Evolutionary conservation across 2,329 filamentous ascomycete species (phyloP).

Genomic region (Epichloe uncinata): DNA sequence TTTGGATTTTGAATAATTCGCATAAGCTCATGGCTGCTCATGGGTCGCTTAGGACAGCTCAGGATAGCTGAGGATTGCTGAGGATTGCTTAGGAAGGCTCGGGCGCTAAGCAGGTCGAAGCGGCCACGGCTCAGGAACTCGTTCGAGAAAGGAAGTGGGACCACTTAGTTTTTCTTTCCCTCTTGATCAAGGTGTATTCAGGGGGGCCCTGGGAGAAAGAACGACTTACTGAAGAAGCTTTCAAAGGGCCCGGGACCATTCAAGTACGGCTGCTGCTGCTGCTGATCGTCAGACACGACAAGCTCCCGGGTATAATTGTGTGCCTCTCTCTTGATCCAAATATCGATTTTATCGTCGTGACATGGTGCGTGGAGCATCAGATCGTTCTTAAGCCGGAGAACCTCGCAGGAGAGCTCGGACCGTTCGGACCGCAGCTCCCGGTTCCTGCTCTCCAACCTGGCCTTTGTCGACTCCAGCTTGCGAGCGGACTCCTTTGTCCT

Average conservation of each 20-base stretch:
- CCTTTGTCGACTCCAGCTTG: neutral
- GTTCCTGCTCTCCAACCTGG: slow-evolving; percentile 1
- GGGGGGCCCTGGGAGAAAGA: too few species aligned
- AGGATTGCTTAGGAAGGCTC: too few species aligned
- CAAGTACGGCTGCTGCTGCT: neutral
- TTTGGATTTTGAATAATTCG: too few species aligned
- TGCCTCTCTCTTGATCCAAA: slow-evolving; percentile 1
- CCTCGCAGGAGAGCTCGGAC: neutral
- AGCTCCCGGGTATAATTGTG: slow-evolving; percentile 1
- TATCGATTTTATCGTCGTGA: slow-evolving; percentile 1
- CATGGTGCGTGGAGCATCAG: slow-evolving; percentile 2
- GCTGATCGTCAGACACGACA: neutral
- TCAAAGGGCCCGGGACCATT: neutral
- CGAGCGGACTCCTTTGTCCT: neutral
- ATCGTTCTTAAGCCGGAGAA: slow-evolving; percentile 3
- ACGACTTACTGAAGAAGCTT: neutral
- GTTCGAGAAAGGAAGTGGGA: too few species aligned
- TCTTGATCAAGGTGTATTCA: too few species aligned
- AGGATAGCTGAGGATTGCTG: too few species aligned
- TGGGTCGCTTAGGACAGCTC: too few species aligned
- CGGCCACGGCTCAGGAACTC: too few species aligned
- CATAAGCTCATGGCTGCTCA: too few species aligned
- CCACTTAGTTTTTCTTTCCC: too few species aligned
- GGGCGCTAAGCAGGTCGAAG: neutral
- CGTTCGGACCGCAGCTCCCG: neutral